phyloP scores from a whole-genome alignment of 306 rosid species.

The Trifolium fragiferum region DNA sequence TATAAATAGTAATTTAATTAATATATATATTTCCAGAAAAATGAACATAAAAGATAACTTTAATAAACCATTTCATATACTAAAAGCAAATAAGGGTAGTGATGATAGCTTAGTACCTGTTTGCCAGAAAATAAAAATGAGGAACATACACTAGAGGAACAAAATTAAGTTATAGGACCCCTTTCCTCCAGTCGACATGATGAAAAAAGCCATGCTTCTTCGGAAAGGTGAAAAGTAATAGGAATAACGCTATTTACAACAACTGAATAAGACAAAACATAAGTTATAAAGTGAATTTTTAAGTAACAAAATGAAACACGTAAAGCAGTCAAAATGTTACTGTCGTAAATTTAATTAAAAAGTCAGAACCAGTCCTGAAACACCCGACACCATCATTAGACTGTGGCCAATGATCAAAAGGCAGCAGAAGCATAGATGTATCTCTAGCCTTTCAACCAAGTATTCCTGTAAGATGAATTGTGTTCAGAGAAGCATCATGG shows the following conservation, averaged over 20 bases:
- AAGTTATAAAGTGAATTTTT: conserved; percentile 12
- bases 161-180: too few species aligned
- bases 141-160: too few species aligned
- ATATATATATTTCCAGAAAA: too few species aligned
- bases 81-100: too few species aligned
- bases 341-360: conserved; percentile 36
- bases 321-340: conserved; percentile 19
- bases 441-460: conserved; percentile 90
- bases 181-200: neutral
- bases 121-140: too few species aligned
- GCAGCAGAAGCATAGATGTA: conserved; percentile 3
- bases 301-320: conserved; percentile 30
- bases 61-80: too few species aligned
- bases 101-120: too few species aligned
- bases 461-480: conserved; percentile 91
- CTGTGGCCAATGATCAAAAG: conserved; percentile 21
- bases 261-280: conserved; percentile 23
- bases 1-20: too few species aligned
- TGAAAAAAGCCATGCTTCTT: neutral
- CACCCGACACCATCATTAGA: conserved; percentile 38
- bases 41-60: too few species aligned
- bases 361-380: conserved; percentile 27
- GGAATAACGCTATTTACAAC: conserved; percentile 41
- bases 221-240: conserved; percentile 16
- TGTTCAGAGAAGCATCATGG: conserved; percentile 87